Evolutionary conservation across 345 rosid genomes (phyloP).

Genomic region (Camelina sativa): DNA sequence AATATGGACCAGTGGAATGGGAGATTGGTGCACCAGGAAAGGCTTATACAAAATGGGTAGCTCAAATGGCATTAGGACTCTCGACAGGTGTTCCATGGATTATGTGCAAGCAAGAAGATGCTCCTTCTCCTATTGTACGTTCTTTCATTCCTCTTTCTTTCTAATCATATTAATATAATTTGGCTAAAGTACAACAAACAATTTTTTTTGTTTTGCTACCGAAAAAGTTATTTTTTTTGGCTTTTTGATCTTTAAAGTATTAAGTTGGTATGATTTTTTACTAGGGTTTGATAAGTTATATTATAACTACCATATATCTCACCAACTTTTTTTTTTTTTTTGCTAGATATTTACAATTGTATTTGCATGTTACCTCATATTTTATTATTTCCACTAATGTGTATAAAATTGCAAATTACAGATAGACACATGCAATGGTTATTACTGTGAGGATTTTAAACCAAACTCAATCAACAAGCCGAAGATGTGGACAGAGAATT

Average conservation of each 20-base stretch:
- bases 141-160: constrained; percentile 24
- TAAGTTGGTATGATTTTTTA: too few species aligned
- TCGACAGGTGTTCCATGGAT: constrained; percentile 96
- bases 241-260: not conserved
- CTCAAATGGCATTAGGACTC: constrained; percentile 89
- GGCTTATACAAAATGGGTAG: constrained; percentile 85
- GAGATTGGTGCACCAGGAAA: constrained; percentile 80
- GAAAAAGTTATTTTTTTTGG: not conserved
- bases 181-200: not conserved
- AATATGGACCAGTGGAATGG: constrained; percentile 90
- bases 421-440: constrained; percentile 94
- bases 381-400: not conserved
- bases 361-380: too few species aligned
- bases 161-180: not conserved
- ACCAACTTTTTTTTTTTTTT: too few species aligned
- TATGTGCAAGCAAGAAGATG: constrained; percentile 99
- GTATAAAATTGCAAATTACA: constrained; percentile 29
- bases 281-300: too few species aligned
- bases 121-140: constrained; percentile 85
- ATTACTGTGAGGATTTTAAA: constrained; percentile 73
- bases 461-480: constrained; percentile 73
- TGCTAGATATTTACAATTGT: too few species aligned
- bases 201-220: not conserved
- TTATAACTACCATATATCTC: too few species aligned
- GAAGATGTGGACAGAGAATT: constrained; percentile 94